A percentile compares a stretch with the other conserved stretches of the same genome.
These are phyloP conservation scores for Volutella citrinella DNA, from an alignment of 2,329 filamentous ascomycete species.

Conservation along the genomic window DNA sequence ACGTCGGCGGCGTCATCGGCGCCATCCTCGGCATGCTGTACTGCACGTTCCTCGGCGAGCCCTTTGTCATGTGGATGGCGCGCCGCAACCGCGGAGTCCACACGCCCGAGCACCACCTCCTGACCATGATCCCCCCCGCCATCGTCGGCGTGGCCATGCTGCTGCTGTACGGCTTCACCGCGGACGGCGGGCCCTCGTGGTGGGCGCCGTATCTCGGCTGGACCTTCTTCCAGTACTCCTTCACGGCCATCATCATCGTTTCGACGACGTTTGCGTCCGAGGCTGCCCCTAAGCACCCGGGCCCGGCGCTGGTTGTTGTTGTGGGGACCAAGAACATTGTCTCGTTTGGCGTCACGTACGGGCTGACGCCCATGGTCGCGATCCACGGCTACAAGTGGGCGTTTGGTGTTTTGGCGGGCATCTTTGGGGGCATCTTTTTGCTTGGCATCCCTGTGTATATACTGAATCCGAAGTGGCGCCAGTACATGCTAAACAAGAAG, in stretches of 20 bases:
- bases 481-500: slow-evolving; percentile 3
- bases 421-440: slow-evolving; percentile 13
- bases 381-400: slow-evolving; percentile 2
- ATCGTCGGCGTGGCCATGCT: slow-evolving; percentile 13
- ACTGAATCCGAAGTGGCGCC: slow-evolving; percentile 13
- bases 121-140: slow-evolving; percentile 13
- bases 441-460: slow-evolving; percentile 15
- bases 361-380: slow-evolving; percentile 5
- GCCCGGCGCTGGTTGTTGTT: slow-evolving; percentile 6
- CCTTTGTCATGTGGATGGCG: slow-evolving; percentile 8
- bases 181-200: slow-evolving; percentile 2
- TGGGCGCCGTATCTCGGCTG: slow-evolving; percentile 5
- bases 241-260: slow-evolving; percentile 5
- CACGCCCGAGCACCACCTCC: slow-evolving; percentile 13
- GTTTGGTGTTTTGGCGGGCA: slow-evolving; percentile 3
- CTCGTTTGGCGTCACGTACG: slow-evolving; percentile 5
- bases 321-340: slow-evolving; percentile 7
- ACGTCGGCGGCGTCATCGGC: slow-evolving; percentile 2
- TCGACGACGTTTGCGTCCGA: slow-evolving; percentile 6
- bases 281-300: slow-evolving; percentile 5
- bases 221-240: slow-evolving; percentile 5
- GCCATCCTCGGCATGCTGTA: slow-evolving; percentile 2
- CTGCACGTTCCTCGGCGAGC: slow-evolving; percentile 5
- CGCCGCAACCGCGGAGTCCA: slow-evolving; percentile 14
- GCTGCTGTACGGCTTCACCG: slow-evolving; percentile 10